Conservation (phyloP, 805 yeast species). For the Starmerella gropengiesseri region DNA sequence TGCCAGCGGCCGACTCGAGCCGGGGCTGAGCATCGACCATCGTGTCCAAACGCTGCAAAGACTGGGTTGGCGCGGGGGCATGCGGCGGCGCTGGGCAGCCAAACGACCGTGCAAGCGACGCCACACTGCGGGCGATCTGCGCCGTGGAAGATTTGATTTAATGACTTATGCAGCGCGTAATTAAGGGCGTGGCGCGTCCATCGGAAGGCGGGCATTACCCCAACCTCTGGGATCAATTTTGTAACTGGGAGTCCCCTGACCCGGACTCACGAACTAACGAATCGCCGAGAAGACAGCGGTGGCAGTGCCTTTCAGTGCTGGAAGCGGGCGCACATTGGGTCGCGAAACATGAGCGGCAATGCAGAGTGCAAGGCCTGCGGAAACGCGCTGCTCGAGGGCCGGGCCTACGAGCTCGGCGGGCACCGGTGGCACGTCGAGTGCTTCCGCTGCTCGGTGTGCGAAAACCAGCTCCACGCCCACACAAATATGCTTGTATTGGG, state of each 20-base stretch:
- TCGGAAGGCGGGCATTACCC: constrained; percentile 6
- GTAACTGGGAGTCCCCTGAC: constrained; percentile 5
- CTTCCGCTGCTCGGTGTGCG: constrained; percentile 80
- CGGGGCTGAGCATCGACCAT: too few species aligned
- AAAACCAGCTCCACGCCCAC: constrained; percentile 66
- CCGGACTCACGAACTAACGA: too few species aligned
- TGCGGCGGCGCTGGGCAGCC: too few species aligned
- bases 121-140: too few species aligned
- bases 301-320: too few species aligned
- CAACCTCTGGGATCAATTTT: neutral
- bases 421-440: constrained; percentile 95
- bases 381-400: constrained; percentile 53
- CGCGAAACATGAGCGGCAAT: constrained; percentile 14
- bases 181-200: constrained; percentile 6
- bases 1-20: too few species aligned
- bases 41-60: too few species aligned
- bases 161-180: neutral
- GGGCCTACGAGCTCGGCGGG: constrained; percentile 88
- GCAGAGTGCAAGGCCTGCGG: constrained; percentile 25
- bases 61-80: too few species aligned
- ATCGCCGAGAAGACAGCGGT: too few species aligned
- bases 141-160: too few species aligned
- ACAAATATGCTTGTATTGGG: constrained; percentile 86
- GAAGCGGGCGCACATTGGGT: neutral
- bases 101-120: too few species aligned